phyloP scores from a whole-genome alignment of 139 green algal species.

The Raphidocelis subcapitata region DNA sequence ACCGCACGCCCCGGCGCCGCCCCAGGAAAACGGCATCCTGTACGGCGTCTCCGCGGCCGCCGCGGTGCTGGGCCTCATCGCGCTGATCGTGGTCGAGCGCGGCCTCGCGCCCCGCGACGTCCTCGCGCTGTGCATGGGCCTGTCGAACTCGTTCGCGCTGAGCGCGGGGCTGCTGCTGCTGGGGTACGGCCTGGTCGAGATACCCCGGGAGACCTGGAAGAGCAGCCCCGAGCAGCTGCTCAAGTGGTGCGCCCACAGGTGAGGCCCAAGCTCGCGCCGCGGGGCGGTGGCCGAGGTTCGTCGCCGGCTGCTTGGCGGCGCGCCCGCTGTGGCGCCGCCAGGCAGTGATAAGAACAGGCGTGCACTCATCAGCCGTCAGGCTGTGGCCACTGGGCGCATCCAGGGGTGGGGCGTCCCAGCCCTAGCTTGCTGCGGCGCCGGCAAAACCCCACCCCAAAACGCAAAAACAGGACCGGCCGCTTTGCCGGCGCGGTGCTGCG shows the following conservation, averaged over 20 bases:
- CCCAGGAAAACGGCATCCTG: slow-evolving; percentile 65
- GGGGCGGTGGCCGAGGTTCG: too few species aligned
- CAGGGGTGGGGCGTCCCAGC: too few species aligned
- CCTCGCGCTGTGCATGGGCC: slow-evolving; percentile 61
- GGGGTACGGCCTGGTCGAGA: slow-evolving; percentile 88
- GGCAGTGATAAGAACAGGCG: too few species aligned
- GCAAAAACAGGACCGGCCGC: slow-evolving; percentile 44
- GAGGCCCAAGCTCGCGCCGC: too few species aligned
- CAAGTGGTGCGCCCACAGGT: slow-evolving; percentile 54
- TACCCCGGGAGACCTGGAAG: slow-evolving; percentile 80
- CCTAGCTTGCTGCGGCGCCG: too few species aligned
- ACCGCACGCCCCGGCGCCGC: too few species aligned
- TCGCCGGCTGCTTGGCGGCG: too few species aligned
- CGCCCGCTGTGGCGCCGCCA: too few species aligned
- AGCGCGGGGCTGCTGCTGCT: slow-evolving; percentile 79
- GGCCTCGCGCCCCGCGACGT: slow-evolving; percentile 49
- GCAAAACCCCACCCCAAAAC: too few species aligned
- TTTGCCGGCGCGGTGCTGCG: slow-evolving; percentile 52
- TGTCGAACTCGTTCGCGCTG: slow-evolving; percentile 92
- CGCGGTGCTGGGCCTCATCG: slow-evolving; percentile 57
- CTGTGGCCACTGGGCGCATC: too few species aligned
- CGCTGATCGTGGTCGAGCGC: slow-evolving; percentile 31
- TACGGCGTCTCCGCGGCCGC: slow-evolving; percentile 66
- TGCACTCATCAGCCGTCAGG: too few species aligned
- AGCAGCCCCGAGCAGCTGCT: slow-evolving; percentile 44